Evolutionary conservation across 352 stramenopile species (phyloP), one percentile per base, ranked within the genome.

Genomic region (Elongisporangium anandrum): DNA sequence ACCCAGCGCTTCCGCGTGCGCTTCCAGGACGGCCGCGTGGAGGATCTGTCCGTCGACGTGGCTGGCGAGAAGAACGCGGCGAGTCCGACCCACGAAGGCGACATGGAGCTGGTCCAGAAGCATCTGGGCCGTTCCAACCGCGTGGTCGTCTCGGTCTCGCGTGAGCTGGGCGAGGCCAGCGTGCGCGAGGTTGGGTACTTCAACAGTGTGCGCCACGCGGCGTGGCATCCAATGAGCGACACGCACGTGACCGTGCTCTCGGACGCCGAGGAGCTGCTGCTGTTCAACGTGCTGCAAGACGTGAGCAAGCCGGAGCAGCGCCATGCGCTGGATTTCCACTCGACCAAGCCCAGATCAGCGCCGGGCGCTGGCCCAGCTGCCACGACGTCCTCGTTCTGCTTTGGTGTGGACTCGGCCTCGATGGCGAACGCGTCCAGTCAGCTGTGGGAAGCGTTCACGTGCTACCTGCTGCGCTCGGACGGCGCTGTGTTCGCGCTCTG

Each of bases 191-290:
- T 92, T 20, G 81, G 81, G 1, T 85, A 79, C 63, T 88, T 89
- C 48, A 64, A 67, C 21, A 75, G 61, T 49, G 76, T 90, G 48
- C 61, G 67, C 23, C 75, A 92, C 48, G 80, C 68, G 1, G 66
- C 72, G 24, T 94, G 85, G 85, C 82, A 94, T 49, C 77, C 82
- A 20, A 72, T 91, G 10, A 91, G 82, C 57, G 77, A 90, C 66
- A 63, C 56, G 26, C 85, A 94, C 54, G 19, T 92, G n/a, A 77
- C 86, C 20, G 75, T 88, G 55, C 70, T 94, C 24, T 89, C 79
- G 22, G 82, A 91, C 56, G 78, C 73, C 0, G 85, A 94, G 47
- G 85, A 94, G 63, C 56, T 94, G n/a, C 65, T 70, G 21, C 57
- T 94, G 17, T 90, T 90, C 51, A 86, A 88, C 65, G 73, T 82